Evolutionary conservation across 2,329 filamentous ascomycete genomes (phyloP).

Genomic region (Penicillium sp.): DNA sequence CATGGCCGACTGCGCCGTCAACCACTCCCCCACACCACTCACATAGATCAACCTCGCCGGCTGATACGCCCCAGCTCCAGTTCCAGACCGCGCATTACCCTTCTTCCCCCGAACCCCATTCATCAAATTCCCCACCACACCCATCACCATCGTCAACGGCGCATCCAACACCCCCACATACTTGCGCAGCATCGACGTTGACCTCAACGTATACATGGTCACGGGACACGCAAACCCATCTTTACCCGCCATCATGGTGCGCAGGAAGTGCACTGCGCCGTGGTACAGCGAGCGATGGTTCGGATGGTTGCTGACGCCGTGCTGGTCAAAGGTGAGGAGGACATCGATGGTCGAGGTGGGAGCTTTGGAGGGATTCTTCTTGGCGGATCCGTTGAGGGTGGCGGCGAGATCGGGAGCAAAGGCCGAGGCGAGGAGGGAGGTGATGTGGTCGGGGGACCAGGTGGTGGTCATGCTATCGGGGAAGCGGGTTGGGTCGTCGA

Average conservation of each 20-base stretch:
- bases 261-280: slow-evolving; percentile 69
- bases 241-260: slow-evolving; percentile 56
- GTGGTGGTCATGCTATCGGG: slow-evolving; percentile 78
- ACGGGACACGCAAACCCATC: slow-evolving; percentile 66
- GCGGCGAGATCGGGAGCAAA: slow-evolving; percentile 61
- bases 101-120: slow-evolving; percentile 36
- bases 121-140: slow-evolving; percentile 40
- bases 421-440: slow-evolving; percentile 61
- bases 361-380: slow-evolving; percentile 32
- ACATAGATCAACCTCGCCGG: slow-evolving; percentile 62
- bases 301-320: slow-evolving; percentile 78
- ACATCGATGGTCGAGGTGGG: slow-evolving; percentile 63
- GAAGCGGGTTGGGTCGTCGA: slow-evolving; percentile 70
- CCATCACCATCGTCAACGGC: slow-evolving; percentile 60
- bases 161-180: slow-evolving; percentile 73
- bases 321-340: slow-evolving; percentile 82
- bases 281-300: slow-evolving; percentile 89
- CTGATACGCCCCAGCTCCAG: slow-evolving; percentile 14
- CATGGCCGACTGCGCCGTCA: slow-evolving; percentile 78
- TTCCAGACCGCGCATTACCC: slow-evolving; percentile 4
- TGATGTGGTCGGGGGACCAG: slow-evolving; percentile 69
- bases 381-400: slow-evolving; percentile 30
- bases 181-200: slow-evolving; percentile 69
- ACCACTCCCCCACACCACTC: slow-evolving; percentile 58
- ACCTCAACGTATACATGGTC: slow-evolving; percentile 76